Evolutionary conservation across 2,329 filamentous ascomycete genomes (phyloP).

Genomic region (Fusarium incarnatum): DNA sequence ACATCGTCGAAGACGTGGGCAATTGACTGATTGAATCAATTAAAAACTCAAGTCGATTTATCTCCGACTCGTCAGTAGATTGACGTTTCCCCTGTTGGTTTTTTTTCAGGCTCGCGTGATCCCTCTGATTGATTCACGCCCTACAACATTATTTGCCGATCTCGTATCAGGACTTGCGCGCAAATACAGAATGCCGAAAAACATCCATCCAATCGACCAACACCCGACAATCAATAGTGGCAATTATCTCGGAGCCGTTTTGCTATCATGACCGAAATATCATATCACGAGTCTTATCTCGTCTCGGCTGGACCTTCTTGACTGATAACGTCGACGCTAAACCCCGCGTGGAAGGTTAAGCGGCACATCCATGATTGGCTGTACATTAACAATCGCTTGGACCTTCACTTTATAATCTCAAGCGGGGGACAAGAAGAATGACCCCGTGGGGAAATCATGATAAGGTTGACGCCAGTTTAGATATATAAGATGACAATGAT

Average conservation of each 20-base stretch:
- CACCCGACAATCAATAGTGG: neutral
- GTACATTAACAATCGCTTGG: neutral
- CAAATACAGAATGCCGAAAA: too few relatives aligned
- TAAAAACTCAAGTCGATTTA: too few relatives aligned
- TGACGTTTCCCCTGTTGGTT: too few relatives aligned
- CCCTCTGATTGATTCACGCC: too few relatives aligned
- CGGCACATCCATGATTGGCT: neutral
- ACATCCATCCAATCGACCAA: too few relatives aligned
- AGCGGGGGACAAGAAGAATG: neutral
- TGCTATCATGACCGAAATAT: neutral
- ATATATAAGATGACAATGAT: neutral
- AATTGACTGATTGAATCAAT: too few relatives aligned
- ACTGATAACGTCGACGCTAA: neutral
- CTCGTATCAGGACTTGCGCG: too few relatives aligned
- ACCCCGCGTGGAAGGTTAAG: neutral
- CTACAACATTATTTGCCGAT: too few relatives aligned
- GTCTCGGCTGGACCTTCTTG: conserved; percentile 4
- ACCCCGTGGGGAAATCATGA: conserved; percentile 4
- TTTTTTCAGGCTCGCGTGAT: too few relatives aligned
- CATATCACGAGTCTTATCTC: neutral
- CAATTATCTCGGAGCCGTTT: neutral
- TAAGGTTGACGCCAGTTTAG: neutral
- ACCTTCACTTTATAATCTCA: neutral
- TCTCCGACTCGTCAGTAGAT: too few relatives aligned
- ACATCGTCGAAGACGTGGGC: too few relatives aligned